Percentiles rank a stretch among this genome's conserved stretches.
These are phyloP conservation scores for Onygena corvina DNA, from an alignment of 2,329 filamentous ascomycete species.

Conservation along the genomic window DNA sequence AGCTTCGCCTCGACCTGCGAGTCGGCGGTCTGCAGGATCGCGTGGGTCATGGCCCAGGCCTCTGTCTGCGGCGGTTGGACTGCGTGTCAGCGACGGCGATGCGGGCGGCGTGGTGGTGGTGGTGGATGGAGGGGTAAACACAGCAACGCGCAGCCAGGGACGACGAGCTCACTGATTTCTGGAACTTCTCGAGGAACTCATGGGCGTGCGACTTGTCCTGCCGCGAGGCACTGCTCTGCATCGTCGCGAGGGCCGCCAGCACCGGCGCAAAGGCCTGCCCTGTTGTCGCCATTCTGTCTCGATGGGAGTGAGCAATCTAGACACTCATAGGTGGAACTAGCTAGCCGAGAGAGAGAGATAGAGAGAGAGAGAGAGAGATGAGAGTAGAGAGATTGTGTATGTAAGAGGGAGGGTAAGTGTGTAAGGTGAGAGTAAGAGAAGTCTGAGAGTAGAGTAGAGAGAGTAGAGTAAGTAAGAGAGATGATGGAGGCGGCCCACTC, in stretches of 20 bases:
- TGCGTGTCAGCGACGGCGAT: too few species aligned
- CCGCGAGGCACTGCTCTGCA: slow-evolving; percentile 71
- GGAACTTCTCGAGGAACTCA: slow-evolving; percentile 82
- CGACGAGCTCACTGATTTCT: slow-evolving; percentile 69
- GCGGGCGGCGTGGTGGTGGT: too few species aligned
- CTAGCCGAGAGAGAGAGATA: not conserved
- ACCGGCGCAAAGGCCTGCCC: slow-evolving; percentile 70
- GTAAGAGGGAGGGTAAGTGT: too few species aligned
- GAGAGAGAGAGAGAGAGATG: not conserved
- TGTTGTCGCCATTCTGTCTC: slow-evolving; percentile 51
- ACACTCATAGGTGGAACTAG: not conserved
- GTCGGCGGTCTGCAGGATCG: slow-evolving; percentile 65
- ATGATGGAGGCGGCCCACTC: too few species aligned
- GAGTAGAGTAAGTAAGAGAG: too few species aligned
- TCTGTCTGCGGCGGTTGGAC: slow-evolving; percentile 54
- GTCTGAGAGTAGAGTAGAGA: too few species aligned
- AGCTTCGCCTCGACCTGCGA: slow-evolving; percentile 75
- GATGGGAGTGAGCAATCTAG: not conserved
- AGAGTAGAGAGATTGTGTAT: too few species aligned
- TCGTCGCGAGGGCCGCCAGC: slow-evolving; percentile 75
- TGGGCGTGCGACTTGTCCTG: slow-evolving; percentile 81
- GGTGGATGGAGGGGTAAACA: slow-evolving; percentile 6
- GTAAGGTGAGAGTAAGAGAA: too few species aligned
- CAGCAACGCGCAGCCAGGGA: not conserved
- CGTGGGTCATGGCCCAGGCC: slow-evolving; percentile 81